Evolutionary conservation across 2,329 filamentous ascomycete species (phyloP).

Genomic region (Chaetomiaceae sp.): DNA sequence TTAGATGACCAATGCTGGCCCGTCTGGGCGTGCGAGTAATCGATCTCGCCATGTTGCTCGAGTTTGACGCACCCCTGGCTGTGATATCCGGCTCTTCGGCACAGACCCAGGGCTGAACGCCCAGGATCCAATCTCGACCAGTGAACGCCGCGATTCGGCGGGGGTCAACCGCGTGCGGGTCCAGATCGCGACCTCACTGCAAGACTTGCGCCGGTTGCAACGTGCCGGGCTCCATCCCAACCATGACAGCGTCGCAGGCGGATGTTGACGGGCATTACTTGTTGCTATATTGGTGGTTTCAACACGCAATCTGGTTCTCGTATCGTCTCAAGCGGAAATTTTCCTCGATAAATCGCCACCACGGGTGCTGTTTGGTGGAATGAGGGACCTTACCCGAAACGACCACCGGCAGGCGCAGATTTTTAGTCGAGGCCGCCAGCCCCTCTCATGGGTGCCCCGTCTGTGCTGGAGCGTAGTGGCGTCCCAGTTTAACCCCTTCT

Average conservation of each 20-base stretch:
- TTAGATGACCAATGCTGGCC: not conserved
- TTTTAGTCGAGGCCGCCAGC: not conserved
- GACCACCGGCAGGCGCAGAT: constrained; percentile 6
- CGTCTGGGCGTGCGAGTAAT: not conserved
- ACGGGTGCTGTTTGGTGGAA: not conserved
- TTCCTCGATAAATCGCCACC: constrained; percentile 2
- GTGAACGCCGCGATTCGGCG: not conserved
- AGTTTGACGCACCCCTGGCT: not conserved
- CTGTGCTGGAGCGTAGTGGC: not conserved
- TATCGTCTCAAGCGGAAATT: not conserved
- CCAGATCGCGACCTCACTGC: constrained; percentile 12
- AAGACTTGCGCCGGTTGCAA: constrained; percentile 7
- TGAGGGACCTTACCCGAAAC: constrained; percentile 4
- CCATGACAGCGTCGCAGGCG: not conserved
- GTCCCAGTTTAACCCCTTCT: constrained; percentile 1
- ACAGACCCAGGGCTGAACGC: constrained; percentile 11
- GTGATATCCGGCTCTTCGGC: constrained; percentile 13
- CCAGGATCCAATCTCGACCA: not conserved
- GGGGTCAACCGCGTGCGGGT: not conserved
- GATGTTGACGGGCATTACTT: not conserved
- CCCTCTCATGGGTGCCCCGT: not conserved
- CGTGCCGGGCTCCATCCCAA: not conserved
- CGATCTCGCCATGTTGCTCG: not conserved
- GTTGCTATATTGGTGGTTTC: not conserved
- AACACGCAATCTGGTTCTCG: not conserved